Base-by-base conservation (phyloP, 177 flowering plant genomes). In the Vitis hybrid region DNA sequence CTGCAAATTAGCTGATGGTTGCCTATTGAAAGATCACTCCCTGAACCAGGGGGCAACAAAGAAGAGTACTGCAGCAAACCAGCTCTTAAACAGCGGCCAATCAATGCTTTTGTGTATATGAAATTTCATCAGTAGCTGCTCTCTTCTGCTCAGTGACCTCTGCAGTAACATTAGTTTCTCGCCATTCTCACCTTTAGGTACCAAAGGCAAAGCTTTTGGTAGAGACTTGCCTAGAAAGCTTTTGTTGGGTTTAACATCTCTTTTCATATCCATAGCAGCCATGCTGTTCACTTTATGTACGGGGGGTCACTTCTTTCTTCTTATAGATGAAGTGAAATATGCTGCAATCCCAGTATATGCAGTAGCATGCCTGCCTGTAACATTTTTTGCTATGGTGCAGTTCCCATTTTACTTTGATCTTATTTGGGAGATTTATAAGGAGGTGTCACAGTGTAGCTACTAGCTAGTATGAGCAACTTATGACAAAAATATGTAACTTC, bases 381-480 rank as follows among this genome's bases (percentile, higher is more conserved):
- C 69, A 14, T 35, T 71, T 7, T 54, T 15, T 54, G n/a, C n/a
- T 17, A 54, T 54, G 17, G 56, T 17, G 17, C n/a, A 54, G n/a
- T 54, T 54, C 17, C 56, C 56, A 2, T 54, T 54, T 6, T 54
- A 54, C 56, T 11, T 68, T 9, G 81, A 78, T 72, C 70, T 78
- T 19, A n/a, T 78, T 1, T 40, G 15, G 56, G 56, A 15, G 7
- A 14, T 5, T 6, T 54, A 13, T 12, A 54, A 54, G 56, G 17
- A 54, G 51, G 73, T 75, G 27, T 75, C 81, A 10, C 74, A 63
- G 6, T 70, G 81, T 9, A 74, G 72, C 19, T 74, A 62, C 52
- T 59, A 64, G 72, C 66, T 59, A 64, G 72, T 62, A 35, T 35
- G 46, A 35, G 46, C 7, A 35, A 35, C 46, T 35, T 35, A 35